Evolutionary conservation across 176 grass and related monocot species (phyloP).

Genomic region (Triticum turgidum): DNA sequence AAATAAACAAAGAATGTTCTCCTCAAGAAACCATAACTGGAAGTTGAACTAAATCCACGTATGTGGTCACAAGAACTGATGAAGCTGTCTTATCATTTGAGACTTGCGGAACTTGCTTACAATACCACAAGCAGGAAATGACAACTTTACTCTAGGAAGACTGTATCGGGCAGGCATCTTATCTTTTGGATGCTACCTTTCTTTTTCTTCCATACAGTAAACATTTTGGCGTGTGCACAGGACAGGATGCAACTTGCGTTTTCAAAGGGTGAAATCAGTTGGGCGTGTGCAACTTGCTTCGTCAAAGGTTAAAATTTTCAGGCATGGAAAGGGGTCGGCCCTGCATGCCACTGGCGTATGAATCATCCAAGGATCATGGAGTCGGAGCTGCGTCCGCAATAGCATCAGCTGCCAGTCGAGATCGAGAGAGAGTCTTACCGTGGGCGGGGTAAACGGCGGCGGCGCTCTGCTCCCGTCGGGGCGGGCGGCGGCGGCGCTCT

Average conservation of each 20-base stretch:
- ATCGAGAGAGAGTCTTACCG: neutral
- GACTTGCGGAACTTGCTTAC: constrained; percentile 42
- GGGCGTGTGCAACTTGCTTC: too few species aligned
- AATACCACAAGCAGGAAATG: constrained; percentile 59
- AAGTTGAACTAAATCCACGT: neutral
- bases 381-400: accelerated
- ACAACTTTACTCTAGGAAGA: constrained; percentile 58
- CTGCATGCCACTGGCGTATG: neutral
- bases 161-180: constrained; percentile 54
- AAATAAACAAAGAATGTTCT: neutral
- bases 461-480: neutral
- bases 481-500: neutral
- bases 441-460: neutral
- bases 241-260: neutral
- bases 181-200: constrained; percentile 51
- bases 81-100: constrained; percentile 43
- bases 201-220: constrained; percentile 52
- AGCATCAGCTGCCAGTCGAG: neutral
- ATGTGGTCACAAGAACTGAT: neutral
- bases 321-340: neutral
- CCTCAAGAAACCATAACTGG: neutral
- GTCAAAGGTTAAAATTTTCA: too few species aligned
- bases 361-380: neutral
- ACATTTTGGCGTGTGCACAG: neutral
- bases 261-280: too few species aligned